Evolutionary conservation across 352 stramenopile genomes (phyloP), one percentile per base, ranked within the genome.

Genomic region (Pythium guiyangense): DNA sequence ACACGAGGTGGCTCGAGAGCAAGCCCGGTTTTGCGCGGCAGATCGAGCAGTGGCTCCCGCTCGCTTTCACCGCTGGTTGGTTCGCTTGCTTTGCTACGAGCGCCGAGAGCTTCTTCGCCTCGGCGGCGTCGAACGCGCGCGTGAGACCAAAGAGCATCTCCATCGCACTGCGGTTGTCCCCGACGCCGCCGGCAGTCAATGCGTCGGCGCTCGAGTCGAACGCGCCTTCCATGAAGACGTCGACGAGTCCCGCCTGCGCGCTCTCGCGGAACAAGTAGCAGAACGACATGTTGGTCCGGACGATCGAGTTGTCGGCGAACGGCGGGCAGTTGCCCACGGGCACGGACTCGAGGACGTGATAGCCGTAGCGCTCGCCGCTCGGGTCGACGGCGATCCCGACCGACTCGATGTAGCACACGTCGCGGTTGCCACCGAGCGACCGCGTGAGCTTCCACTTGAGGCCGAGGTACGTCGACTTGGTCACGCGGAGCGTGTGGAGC

Each of bases 221-320:
- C 6, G 79, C 68, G n/a, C 79, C 79, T 27, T 84, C 60, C 77
- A 88, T 84, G 58, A 85, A 90, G 43, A 90, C 73, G 34, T 90
- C 77, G 4, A 90, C 69, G 31, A 84, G 67, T 14, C 82, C 75
- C 0, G 73, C 63, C 20, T 75, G 54, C 15, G 64, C 75, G 15
- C 67, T 73, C 20, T 79, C 67, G n/a, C 75, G 70, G 59, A 88
- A 86, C 62, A 90, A 78, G 64, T 79, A 90, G 57, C 77, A 86
- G 53, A 86, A 88, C 25, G 77, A 88, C 57, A 88, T 64, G 51
- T 86, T 72, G 3, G 74, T 79, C 27, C 79, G 79, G 17, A 86
- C 73, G 64, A 90, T 88, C 45, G 79, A 88, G 59, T 90, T 90
- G 63, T 90, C 79, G 20, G 76, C 75, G 29, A 90, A 90, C 9